phyloP scores from a whole-genome alignment of 768 basidiomycete genomes.

The Vararia minispora region DNA sequence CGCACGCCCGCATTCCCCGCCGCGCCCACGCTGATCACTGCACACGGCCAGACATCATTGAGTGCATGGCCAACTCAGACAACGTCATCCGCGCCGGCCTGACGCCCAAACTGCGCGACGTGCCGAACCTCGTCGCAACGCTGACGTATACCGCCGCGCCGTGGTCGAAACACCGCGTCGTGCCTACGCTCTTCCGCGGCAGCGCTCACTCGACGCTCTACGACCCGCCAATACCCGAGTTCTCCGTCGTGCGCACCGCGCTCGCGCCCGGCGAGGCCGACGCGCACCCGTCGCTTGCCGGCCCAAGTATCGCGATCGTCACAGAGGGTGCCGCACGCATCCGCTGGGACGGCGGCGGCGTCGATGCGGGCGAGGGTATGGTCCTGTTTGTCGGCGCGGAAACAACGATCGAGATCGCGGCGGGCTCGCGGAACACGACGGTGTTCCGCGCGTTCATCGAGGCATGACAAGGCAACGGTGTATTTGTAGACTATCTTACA shows the following conservation, averaged over 20 bases:
- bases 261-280: conserved; percentile 36
- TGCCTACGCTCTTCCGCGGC: conserved; percentile 36
- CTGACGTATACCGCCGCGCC: conserved; percentile 76
- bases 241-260: conserved; percentile 66
- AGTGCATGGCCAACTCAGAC: conserved; percentile 98
- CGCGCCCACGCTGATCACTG: neutral
- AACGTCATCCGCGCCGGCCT: conserved; percentile 98
- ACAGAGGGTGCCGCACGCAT: conserved; percentile 57
- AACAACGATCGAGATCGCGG: conserved; percentile 36
- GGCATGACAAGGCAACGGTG: conserved; percentile 13
- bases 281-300: conserved; percentile 52
- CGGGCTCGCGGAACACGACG: conserved; percentile 30
- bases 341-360: conserved; percentile 29
- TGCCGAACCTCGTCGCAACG: conserved; percentile 77
- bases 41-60: conserved; percentile 70
- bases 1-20: neutral
- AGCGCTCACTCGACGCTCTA: conserved; percentile 43
- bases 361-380: conserved; percentile 49
- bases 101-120: conserved; percentile 92
- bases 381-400: conserved; percentile 79
- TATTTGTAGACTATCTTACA: too few relatives aligned
- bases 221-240: conserved; percentile 90
- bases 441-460: conserved; percentile 67
- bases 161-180: conserved; percentile 58
- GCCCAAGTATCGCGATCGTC: conserved; percentile 78